phyloP scores from a whole-genome alignment of 176 grass and related monocot genomes.

The Oryza australiensis region DNA sequence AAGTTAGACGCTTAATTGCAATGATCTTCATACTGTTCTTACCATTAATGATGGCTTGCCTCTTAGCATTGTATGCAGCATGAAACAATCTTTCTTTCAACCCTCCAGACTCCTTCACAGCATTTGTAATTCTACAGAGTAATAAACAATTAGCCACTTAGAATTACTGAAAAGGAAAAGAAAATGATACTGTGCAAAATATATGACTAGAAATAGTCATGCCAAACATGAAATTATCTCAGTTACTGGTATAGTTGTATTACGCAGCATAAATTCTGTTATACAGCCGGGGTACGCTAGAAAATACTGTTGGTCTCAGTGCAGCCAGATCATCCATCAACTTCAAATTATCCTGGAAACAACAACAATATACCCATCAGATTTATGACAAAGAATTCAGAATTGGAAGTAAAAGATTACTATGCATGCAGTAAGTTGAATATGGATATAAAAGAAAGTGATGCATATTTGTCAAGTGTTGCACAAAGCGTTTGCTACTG shows the following conservation, averaged over 20 bases:
- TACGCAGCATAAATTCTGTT: constrained; percentile 97
- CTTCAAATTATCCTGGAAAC: constrained; percentile 92
- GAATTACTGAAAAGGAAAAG: background rate
- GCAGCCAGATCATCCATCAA: constrained; percentile 92
- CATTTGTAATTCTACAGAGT: constrained; percentile 70
- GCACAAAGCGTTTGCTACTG: background rate
- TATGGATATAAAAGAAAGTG: background rate
- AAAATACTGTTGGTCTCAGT: constrained; percentile 87
- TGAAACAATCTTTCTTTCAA: constrained; percentile 55
- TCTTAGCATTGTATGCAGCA: constrained; percentile 76
- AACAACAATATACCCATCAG: constrained; percentile 19
- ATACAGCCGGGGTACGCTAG: constrained; percentile 84
- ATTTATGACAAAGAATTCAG: constrained; percentile 14
- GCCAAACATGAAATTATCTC: constrained; percentile 18
- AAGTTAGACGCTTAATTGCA: background rate
- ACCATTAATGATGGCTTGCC: constrained; percentile 64
- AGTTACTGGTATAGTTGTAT: constrained; percentile 32
- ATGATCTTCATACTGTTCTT: constrained; percentile 25
- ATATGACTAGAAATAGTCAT: background rate
- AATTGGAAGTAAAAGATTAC: background rate
- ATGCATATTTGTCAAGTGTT: constrained; percentile 1
- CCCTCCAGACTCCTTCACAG: constrained; percentile 84
- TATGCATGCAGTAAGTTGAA: background rate
- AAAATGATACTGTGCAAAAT: background rate
- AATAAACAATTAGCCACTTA: constrained; percentile 20